These are phyloP conservation scores for Aureobasidium sp. DNA, from an alignment of 2,329 filamentous ascomycete genomes.

Conservation along the genomic window DNA sequence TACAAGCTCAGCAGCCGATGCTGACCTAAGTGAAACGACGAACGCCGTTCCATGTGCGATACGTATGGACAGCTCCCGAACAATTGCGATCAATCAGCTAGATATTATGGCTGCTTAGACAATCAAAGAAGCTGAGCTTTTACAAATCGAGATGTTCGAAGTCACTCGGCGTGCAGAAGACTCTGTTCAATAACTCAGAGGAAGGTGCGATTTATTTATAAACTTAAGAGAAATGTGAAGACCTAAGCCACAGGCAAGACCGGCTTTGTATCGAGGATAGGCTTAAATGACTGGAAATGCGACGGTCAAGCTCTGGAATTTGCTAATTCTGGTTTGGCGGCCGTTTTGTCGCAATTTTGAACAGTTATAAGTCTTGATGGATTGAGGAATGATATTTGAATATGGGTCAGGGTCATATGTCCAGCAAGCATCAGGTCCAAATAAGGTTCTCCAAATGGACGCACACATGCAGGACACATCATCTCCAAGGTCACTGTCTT, in stretches of 20 bases:
- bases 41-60: not conserved
- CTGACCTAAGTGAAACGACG: not conserved
- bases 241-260: not conserved
- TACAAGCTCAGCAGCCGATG: not conserved
- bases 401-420: not conserved
- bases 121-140: not conserved
- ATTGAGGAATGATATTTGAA: not conserved
- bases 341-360: not conserved
- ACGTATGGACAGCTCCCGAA: not conserved
- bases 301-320: not conserved
- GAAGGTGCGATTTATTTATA: not conserved
- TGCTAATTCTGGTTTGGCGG: not conserved
- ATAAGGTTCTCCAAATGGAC: not conserved
- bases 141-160: not conserved
- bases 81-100: not conserved
- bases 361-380: not conserved
- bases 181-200: not conserved
- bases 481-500: not conserved
- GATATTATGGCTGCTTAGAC: not conserved
- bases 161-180: not conserved
- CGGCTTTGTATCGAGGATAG: not conserved
- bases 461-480: not conserved
- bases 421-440: slow-evolving; percentile 1
- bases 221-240: not conserved
- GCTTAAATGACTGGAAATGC: not conserved